Evolutionary conservation across 2,329 filamentous ascomycete species (phyloP), one percentile per base, ranked within the genome.

Genomic region (Pezicula neosporulosa): DNA sequence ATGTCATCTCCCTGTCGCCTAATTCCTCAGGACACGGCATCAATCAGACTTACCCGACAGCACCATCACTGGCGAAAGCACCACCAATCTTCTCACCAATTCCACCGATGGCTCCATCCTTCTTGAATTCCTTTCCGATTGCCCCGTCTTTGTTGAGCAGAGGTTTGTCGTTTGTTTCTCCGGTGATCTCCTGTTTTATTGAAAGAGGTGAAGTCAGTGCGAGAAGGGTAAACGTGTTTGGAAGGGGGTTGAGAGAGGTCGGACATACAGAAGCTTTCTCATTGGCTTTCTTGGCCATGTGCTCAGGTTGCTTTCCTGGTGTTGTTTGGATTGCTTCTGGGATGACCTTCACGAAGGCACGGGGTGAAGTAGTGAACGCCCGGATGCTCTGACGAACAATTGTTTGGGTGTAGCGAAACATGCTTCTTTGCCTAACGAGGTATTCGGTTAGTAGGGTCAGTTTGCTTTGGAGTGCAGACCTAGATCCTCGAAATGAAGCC

Each of bases 1-100:
- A 12, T 12, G 4, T 13, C 30, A 4, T 13, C 30, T 6, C 24
- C 24, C 5, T 24, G 5, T 24, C 24, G 24, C 24, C 6, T 24
- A 24, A 24, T 24, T 24, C 24, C 24, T 24, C 24, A 6, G 24
- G 6, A 7, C 10, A 33, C 9, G 12, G 12, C 30, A 33, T 10
- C 10, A 7, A 33, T 33, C 30, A 33, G 9, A 50, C 54, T 33
- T 21, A 56, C 15, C 70, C 69, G 48, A 72, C 65, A 8, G 57
- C 54, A 3, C 70, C 69, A 21, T 67, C 47, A 28, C 61, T 62
- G 28, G 65, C 60, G 19, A 72, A 63, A 1, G 68, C 68, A 2
- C 70, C 70, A 9, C 69, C 70, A 18, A 72, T 47, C 53, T 66
- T 67, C 53, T 71, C 61, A 6, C 61, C 70, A 1, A 62, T 62